Base-by-base conservation (phyloP, 1,139 yeast genomes). In the Casaregolazyma lundiana region DNA sequence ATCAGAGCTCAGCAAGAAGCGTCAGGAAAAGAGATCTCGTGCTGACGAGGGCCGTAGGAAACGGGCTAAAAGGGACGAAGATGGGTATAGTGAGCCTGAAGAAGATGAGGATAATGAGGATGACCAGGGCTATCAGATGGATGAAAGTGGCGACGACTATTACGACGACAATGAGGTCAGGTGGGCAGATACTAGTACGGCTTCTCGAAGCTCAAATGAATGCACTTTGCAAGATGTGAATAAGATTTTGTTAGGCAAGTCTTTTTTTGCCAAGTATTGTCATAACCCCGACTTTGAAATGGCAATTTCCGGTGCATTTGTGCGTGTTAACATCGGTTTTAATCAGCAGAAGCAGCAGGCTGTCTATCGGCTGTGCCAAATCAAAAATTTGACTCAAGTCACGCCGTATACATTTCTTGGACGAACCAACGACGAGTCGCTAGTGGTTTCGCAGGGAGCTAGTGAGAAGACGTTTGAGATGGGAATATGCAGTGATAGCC, bases 361-460 rank as follows among this genome's bases (percentile, higher is more conserved):
- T n/a, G 77, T 79, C 51, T 92, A 92, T 66, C 75, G 97, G 57
- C 77, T 90, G 78, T 95, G 92, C 40, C 84, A 80, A 60, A 80
- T 94, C 45, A 82, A 80, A 54, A 84, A 79, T 47, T 74, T 83
- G 24, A 77, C 56, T 72, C 73, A 60, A 75, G 81, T 55, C 80
- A 81, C 63, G 72, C 80, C 67, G 66, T 89, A 67, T 69, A 69
- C 62, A 61, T 73, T 53, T 63, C 70, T 48, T 71, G 74, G 59
- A 48, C 62, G 70, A 26, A 61, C 65, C 3, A 72, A 68, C 9
- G 70, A 70, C 52, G 59, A 63, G 45, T 54, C 56, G 36, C 52
- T 72, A 17, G 63, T 72, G 34, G 87, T 83, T 7, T 72, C 84
- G 37, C 85, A 82, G 59, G 89, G 86, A 51, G 75, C 77, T 18